Evolutionary conservation across 768 basidiomycete species (phyloP).

Genomic region (Xanthoconium stramineum): DNA sequence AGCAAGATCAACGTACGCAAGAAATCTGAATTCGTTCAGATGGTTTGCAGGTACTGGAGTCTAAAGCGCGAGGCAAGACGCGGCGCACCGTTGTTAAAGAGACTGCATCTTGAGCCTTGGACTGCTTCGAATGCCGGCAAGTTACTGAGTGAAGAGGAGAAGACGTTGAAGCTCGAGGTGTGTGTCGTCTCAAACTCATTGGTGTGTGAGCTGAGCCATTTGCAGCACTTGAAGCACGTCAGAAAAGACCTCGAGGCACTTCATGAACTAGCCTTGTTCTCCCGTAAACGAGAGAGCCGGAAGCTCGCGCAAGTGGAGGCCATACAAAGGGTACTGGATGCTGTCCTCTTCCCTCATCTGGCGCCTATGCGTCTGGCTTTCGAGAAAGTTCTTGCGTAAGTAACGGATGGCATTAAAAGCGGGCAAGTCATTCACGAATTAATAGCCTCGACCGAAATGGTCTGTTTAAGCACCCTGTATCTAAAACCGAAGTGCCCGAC

Average conservation of each 20-base stretch:
- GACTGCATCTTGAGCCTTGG: slow-evolving; percentile 97
- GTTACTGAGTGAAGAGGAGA: slow-evolving; percentile 78
- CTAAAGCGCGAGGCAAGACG: slow-evolving; percentile 90
- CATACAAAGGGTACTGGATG: slow-evolving; percentile 62
- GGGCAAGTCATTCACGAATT: slow-evolving; percentile 5
- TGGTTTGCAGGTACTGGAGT: slow-evolving; percentile 94
- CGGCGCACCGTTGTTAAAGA: slow-evolving; percentile 90
- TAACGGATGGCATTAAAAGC: slow-evolving; percentile 1
- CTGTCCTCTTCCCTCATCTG: slow-evolving; percentile 66
- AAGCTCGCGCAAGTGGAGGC: slow-evolving; percentile 71
- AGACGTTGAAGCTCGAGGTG: slow-evolving; percentile 77
- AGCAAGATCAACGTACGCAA: slow-evolving; percentile 66
- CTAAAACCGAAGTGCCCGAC: slow-evolving; percentile 75
- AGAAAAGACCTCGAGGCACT: slow-evolving; percentile 76
- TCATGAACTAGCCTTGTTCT: slow-evolving; percentile 60
- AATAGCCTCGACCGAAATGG: slow-evolving; percentile 70
- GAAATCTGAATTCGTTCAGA: slow-evolving; percentile 70
- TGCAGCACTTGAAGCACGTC: slow-evolving; percentile 56
- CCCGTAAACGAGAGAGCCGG: slow-evolving; percentile 74
- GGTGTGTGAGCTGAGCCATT: slow-evolving; percentile 2
- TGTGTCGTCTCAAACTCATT: slow-evolving; percentile 18
- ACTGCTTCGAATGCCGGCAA: slow-evolving; percentile 69
- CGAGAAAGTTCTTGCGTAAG: slow-evolving; percentile 68
- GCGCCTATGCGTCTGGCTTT: slow-evolving; percentile 59
- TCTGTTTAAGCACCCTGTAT: slow-evolving; percentile 82